Evolutionary conservation across 371 early-diverging fungal genomes (phyloP).

Genomic region (Mucor lusitanicus): DNA sequence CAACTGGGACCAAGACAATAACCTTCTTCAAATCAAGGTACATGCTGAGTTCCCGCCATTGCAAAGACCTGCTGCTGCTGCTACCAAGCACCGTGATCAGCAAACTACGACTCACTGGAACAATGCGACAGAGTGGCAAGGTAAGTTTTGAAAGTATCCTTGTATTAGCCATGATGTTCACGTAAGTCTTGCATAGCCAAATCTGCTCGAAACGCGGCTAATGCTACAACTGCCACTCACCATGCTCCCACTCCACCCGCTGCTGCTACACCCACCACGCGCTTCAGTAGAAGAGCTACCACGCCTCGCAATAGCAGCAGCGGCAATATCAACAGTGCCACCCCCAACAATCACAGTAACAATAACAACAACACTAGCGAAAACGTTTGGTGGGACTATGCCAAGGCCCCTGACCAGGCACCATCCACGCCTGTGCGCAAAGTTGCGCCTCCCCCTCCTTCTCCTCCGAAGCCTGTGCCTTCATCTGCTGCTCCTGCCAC

Average conservation of each 20-base stretch:
- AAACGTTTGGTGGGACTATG: neutral
- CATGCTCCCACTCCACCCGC: neutral
- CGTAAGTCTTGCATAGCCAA: neutral
- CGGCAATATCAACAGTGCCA: neutral
- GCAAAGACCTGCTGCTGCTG: neutral
- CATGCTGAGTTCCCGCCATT: neutral
- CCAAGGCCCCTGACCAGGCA: neutral
- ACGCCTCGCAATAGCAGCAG: neutral
- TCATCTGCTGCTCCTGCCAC: neutral
- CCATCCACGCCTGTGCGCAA: neutral
- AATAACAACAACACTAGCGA: neutral
- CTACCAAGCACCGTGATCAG: no score
- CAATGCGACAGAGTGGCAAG: neutral
- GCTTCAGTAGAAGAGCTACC: neutral
- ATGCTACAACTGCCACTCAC: neutral
- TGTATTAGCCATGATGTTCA: neutral
- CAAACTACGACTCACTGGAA: neutral
- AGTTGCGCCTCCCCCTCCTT: neutral
- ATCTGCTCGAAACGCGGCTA: neutral
- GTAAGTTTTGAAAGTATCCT: no score
- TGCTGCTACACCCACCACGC: neutral
- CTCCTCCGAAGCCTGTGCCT: neutral
- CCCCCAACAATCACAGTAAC: neutral
- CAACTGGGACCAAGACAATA: slow-evolving; percentile 5
- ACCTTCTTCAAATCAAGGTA: neutral